These are phyloP conservation scores for Prunus yedoensis DNA, from an alignment of 331 rosid species.

Conservation along the genomic window DNA sequence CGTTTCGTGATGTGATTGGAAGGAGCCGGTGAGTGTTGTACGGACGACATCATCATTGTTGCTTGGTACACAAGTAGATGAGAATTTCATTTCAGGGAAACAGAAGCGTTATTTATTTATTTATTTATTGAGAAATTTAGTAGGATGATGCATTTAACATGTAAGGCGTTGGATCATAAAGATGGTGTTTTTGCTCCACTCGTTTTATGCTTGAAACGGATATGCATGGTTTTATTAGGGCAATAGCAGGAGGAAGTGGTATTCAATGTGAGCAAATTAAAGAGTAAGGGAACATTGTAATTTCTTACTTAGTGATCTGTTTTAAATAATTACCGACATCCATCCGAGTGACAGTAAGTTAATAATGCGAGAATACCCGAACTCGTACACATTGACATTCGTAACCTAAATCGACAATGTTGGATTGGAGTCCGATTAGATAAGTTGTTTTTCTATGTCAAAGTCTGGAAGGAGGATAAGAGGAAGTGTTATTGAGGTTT, in stretches of 20 bases:
- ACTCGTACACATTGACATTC: no score
- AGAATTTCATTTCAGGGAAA: no score
- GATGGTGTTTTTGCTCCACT: slow-evolving; percentile 2
- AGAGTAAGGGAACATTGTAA: neutral
- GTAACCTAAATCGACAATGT: no score
- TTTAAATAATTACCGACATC: no score
- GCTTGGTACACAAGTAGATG: slow-evolving; percentile 3
- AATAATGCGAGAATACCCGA: no score
- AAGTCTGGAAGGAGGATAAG: no score
- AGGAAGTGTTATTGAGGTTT: no score
- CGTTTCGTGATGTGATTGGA: neutral
- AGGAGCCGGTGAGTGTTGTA: neutral
- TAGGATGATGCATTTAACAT: neutral
- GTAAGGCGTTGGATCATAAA: slow-evolving; percentile 20
- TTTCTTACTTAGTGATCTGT: no score
- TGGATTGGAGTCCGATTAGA: no score
- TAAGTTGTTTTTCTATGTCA: no score
- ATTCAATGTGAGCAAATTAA: slow-evolving; percentile 8
- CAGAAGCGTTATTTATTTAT: no score
- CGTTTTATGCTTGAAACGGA: neutral
- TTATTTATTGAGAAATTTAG: neutral
- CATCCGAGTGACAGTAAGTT: no score
- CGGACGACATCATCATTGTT: neutral
- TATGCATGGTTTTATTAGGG: neutral
- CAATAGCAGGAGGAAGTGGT: neutral